Base-by-base conservation (phyloP, 495 filamentous ascomycete species). In the Penicillium mononematosum region DNA sequence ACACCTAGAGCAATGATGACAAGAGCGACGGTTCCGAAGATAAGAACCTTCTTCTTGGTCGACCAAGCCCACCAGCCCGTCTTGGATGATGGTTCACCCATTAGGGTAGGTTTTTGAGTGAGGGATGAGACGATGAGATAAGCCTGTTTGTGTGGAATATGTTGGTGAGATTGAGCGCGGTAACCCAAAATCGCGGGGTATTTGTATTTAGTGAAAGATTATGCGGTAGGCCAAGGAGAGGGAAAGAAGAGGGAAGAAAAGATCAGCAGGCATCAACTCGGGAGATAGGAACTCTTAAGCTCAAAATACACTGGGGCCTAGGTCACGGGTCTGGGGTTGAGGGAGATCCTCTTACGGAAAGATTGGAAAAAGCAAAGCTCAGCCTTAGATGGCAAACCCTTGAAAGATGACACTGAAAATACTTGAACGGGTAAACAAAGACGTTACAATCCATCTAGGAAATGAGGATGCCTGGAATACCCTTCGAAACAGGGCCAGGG, bases 1-100 rank as follows among this genome's bases (percentile, higher is more conserved):
- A 84, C 69, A 12, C 72, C 81, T 16, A 85, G 63, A 2, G 69
- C 81, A 38, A 84, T 52, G 22, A 81, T 62, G 3, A 80, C 24
- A 8, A 79, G 14, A 19, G 61, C 54, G 31, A 72, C 56, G 1
- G 55, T 45, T 1, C 56, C 62, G 16, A 71, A 43, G 34, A 78
- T 32, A 4, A 77, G 45, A 27, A 72, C 45, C 52, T 75, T 77
- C 64, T 75, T 78, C 63, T 69, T 75, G 19, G 62, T 58, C 0
- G 72, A 66, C 73, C 74, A 75, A 9, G 66, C 52, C 48, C 63
- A 65, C 62, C 67, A 73, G 46, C 71, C 75, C 22, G 52, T 16
- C 45, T 45, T 64, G 46, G 50, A 50, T 41, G 55, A 49, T 10
- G 36, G 5, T 43, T 50, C 29, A 3, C 22, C 31, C 48, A 61